These are phyloP conservation scores for Fusarium euwallaceae DNA, from an alignment of 2,329 filamentous ascomycete species.

Conservation along the genomic window DNA sequence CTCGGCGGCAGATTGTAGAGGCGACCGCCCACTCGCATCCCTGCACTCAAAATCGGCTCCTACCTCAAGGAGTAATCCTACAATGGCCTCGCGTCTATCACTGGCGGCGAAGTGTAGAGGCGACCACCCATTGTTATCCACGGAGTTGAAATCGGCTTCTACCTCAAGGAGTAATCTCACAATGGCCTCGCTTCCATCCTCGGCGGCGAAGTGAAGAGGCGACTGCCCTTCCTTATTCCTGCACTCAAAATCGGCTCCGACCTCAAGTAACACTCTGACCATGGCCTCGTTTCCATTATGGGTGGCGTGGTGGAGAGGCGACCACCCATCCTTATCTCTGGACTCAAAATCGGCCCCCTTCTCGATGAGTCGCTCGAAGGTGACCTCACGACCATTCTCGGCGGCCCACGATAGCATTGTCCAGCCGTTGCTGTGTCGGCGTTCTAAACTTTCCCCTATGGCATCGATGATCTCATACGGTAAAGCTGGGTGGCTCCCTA, in stretches of 20 bases:
- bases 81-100: no score
- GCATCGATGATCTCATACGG: not conserved
- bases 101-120: not conserved
- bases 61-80: not conserved
- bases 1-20: not conserved
- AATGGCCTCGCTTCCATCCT: not conserved
- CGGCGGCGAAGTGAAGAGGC: not conserved
- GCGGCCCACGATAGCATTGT: not conserved
- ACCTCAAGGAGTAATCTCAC: not conserved
- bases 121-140: no score
- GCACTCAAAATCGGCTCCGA: no score
- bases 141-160: not conserved
- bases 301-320: not conserved
- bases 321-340: not conserved
- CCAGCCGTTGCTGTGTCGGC: rapidly evolving
- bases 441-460: not conserved
- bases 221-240: no score
- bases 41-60: not conserved
- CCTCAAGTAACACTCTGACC: not conserved
- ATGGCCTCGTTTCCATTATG: not conserved
- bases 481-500: not conserved
- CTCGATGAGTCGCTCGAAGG: not conserved
- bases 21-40: not conserved
- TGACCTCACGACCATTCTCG: not conserved
- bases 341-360: not conserved